These are phyloP conservation scores for Dorcoceras hygrometricum DNA, from an alignment of 257 asterid species.

Conservation along the genomic window DNA sequence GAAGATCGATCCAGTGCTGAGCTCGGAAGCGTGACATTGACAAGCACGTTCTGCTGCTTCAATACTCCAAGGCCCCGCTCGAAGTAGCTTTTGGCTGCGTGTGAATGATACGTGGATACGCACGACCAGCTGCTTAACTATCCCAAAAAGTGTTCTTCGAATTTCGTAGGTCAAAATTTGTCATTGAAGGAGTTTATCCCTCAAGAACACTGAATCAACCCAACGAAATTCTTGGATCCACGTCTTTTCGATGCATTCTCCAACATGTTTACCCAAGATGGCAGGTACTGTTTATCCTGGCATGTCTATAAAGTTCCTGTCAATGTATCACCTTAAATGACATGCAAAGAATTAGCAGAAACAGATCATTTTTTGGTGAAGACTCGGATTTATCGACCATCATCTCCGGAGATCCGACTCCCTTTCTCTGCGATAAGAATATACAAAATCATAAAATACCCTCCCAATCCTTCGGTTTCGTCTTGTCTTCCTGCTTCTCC, in stretches of 20 bases:
- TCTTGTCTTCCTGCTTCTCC: slow-evolving; percentile 44
- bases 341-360: neutral
- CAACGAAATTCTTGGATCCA: neutral
- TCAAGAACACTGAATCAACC: neutral
- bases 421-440: slow-evolving; percentile 59
- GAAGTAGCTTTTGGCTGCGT: too few species aligned
- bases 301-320: neutral
- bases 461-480: slow-evolving; percentile 60
- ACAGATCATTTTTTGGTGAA: neutral
- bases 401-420: slow-evolving; percentile 45
- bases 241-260: too few species aligned
- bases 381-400: neutral
- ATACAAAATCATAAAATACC: slow-evolving; percentile 37
- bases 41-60: too few species aligned
- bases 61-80: too few species aligned
- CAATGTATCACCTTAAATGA: neutral
- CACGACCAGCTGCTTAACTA: neutral
- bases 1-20: too few species aligned
- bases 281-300: neutral
- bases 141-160: neutral
- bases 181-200: neutral
- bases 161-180: neutral
- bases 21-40: too few species aligned
- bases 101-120: neutral
- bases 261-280: neutral